Base-by-base conservation (phyloP, 1,284 basidiomycete genomes). In the Heterobasidion occidentale region DNA sequence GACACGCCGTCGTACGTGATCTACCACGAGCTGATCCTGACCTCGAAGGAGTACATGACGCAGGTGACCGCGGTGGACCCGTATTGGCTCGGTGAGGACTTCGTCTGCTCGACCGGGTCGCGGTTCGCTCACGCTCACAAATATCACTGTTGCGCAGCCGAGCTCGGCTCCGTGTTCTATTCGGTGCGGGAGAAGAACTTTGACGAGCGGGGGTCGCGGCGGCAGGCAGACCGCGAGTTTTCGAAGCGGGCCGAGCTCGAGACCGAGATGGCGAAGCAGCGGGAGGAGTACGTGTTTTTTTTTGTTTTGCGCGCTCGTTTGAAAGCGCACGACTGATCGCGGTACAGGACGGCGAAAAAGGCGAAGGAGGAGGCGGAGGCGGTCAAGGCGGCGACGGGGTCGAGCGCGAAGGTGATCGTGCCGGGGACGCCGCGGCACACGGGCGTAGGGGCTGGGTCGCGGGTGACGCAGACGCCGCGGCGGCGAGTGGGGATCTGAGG, bases 1-100 rank as follows among this genome's bases (percentile, higher is more conserved):
- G 91, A 94, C 71, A 96, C 93, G 36, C 97, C 97, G 7, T 90
- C 94, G 51, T 98, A 97, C 69, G 91, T 98, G 42, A 85, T 99
- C 36, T 98, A 98, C 69, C 96, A 99, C 67, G 95, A 99, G 68
- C 80, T 96, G 51, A 94, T 97, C 59, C 76, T 96, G 62, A 97
- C 94, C 3, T 94, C 92, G 33, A 96, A 92, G 74, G 86, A 95
- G 74, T 96, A 98, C 72, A 96, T 97, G 93, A 95, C 93, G 19
- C 92, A 94, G 68, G 94, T 98, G 14, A 97, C 95, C 1, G 87
- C 94, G 0, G 90, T 98, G 56, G 93, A 98, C 67, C 87, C 94
- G 3, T 93, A 94, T 71, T 98, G 95, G 94, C 81, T 98, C 36
- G 92, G 89, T 91, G 67, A 52, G 74, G 34, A 19, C 20, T 4